These are phyloP conservation scores for Arthromyces matolae DNA, from an alignment of 768 basidiomycete genomes.

Conservation along the genomic window DNA sequence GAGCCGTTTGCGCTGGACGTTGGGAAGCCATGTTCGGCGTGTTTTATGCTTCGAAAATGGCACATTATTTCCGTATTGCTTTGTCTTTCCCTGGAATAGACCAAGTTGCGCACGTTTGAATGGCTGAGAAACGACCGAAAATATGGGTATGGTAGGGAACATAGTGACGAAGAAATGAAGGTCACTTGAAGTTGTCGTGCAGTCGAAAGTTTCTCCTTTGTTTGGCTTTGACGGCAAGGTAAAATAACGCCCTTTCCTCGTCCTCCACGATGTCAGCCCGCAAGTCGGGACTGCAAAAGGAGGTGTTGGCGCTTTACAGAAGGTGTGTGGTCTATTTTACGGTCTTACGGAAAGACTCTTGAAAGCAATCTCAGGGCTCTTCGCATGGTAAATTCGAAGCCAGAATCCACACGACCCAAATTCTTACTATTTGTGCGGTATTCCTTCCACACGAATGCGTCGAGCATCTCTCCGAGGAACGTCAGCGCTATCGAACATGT, in stretches of 20 bases:
- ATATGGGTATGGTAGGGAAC: constrained; percentile 28
- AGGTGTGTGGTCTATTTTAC: constrained; percentile 25
- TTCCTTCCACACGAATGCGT: constrained; percentile 63
- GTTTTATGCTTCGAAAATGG: constrained; percentile 89
- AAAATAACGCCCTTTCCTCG: constrained; percentile 7
- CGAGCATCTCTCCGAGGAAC: constrained; percentile 58
- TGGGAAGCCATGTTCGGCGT: constrained; percentile 83
- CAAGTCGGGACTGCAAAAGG: constrained; percentile 45
- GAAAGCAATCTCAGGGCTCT: constrained; percentile 50
- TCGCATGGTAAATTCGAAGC: constrained; percentile 71
- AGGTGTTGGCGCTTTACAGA: constrained; percentile 49
- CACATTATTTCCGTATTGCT: constrained; percentile 83
- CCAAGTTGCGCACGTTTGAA: constrained; percentile 81
- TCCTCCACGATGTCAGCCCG: constrained; percentile 21
- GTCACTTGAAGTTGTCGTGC: constrained; percentile 4
- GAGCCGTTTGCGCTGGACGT: constrained; percentile 75
- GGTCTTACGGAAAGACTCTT: background rate
- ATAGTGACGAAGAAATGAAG: constrained; percentile 11
- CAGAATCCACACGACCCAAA: constrained; percentile 51
- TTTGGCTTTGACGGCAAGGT: constrained; percentile 10
- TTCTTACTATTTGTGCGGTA: constrained; percentile 69
- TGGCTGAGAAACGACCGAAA: constrained; percentile 51
- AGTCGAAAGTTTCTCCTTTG: no score
- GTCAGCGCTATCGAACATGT: constrained; percentile 72
- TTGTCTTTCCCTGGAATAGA: constrained; percentile 79